phyloP scores from a whole-genome alignment of 768 basidiomycete genomes.

The Hebeloma cylindrosporum region DNA sequence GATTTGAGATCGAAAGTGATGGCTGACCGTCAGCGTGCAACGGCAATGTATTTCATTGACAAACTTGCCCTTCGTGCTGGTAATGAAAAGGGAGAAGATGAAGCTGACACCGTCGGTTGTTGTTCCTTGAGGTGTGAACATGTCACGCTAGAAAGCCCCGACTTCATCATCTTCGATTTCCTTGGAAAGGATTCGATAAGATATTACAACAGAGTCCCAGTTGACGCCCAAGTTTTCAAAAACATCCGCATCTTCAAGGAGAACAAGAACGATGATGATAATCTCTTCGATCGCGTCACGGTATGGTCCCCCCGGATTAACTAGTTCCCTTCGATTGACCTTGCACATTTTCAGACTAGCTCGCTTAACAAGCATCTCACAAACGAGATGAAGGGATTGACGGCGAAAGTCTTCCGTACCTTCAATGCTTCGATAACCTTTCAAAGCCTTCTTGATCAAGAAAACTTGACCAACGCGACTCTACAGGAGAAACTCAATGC shows the following conservation, averaged over 20 bases:
- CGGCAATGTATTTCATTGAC: slow-evolving; percentile 99
- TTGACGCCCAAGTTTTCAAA: slow-evolving; percentile 94
- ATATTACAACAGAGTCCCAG: slow-evolving; percentile 89
- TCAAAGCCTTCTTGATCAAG: slow-evolving; percentile 83
- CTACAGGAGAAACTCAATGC: slow-evolving; percentile 96
- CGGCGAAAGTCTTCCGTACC: slow-evolving; percentile 99
- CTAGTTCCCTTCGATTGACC: slow-evolving; percentile 7
- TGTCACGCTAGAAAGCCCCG: slow-evolving; percentile 86
- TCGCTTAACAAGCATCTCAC: slow-evolving; percentile 89
- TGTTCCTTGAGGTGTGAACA: slow-evolving; percentile 97
- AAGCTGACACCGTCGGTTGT: slow-evolving; percentile 98
- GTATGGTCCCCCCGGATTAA: slow-evolving; percentile 67
- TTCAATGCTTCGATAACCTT: slow-evolving; percentile 98
- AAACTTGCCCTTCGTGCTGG: slow-evolving; percentile 95
- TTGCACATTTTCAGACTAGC: slow-evolving; percentile 56
- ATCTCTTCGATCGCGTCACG: slow-evolving; percentile 91
- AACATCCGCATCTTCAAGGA: slow-evolving; percentile 98
- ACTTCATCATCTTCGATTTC: slow-evolving; percentile 93
- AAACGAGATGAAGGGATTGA: slow-evolving; percentile 94
- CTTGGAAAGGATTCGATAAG: slow-evolving; percentile 99
- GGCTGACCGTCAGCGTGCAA: slow-evolving; percentile 96
- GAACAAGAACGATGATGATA: slow-evolving; percentile 83
- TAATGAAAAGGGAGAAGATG: slow-evolving; percentile 99
- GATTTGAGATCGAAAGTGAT: slow-evolving; percentile 91
- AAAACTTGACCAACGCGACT: slow-evolving; percentile 56